Evolutionary conservation across 1,284 basidiomycete genomes (phyloP).

Genomic region (Tylopilus microsporus): DNA sequence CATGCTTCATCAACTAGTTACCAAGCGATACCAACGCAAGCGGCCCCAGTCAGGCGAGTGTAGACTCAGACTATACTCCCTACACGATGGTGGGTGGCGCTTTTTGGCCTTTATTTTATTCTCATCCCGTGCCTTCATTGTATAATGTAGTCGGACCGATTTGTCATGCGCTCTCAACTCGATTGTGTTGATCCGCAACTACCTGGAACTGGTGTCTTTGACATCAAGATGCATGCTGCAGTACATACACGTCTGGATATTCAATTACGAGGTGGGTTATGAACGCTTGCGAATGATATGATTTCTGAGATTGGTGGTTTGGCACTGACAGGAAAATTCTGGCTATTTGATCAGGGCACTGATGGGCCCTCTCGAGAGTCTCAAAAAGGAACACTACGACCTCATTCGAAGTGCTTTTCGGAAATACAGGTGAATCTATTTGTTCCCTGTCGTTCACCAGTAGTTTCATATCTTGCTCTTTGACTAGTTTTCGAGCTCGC

Average conservation of each 20-base stretch:
- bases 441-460: too few relatives aligned
- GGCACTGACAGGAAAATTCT: constrained; percentile 57
- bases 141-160: constrained; percentile 53
- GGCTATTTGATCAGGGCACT: constrained; percentile 67
- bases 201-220: constrained; percentile 89
- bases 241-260: constrained; percentile 62
- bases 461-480: background rate
- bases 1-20: too few relatives aligned
- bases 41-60: too few relatives aligned
- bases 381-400: constrained; percentile 90
- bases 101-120: background rate
- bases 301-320: background rate
- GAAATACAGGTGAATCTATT: constrained; percentile 71
- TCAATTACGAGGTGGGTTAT: too few relatives aligned
- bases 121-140: background rate
- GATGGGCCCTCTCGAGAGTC: constrained; percentile 66
- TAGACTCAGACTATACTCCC: too few relatives aligned
- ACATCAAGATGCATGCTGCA: constrained; percentile 92
- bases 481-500: constrained; percentile 79
- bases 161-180: constrained; percentile 95
- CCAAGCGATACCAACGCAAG: too few relatives aligned
- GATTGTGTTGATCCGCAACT: constrained; percentile 81
- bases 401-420: constrained; percentile 90
- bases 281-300: background rate
- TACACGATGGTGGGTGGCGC: constrained; percentile 64